Conservation (phyloP, 108 stramenopile species). For the Stephanodiscus minutulus region DNA sequence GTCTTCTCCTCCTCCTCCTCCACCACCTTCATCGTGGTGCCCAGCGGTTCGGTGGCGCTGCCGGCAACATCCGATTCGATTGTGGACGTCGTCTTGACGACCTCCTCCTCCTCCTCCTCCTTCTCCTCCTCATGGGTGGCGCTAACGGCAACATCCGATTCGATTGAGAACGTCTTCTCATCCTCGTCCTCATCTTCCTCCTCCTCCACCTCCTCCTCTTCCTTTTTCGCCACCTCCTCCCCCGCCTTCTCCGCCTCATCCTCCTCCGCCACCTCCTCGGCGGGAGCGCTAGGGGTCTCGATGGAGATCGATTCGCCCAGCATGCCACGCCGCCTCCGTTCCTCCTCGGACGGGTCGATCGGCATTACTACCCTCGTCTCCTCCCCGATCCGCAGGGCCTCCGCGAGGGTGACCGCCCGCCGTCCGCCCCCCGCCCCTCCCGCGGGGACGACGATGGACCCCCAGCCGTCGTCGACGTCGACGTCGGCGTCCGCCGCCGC, state of each 20-base stretch:
- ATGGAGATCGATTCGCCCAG: not conserved
- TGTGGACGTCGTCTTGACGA: not conserved
- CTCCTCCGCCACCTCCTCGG: not conserved
- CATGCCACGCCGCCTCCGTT: no score
- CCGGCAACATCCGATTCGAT: not conserved
- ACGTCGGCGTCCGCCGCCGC: not conserved
- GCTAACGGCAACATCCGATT: no score
- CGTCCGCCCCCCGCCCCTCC: not conserved
- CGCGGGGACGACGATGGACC: not conserved
- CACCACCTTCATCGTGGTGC: not conserved
- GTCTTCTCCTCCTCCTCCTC: not conserved
- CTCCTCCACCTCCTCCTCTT: not conserved
- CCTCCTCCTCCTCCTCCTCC: not conserved
- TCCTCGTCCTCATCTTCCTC: not conserved
- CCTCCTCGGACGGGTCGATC: no score
- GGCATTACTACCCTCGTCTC: not conserved
- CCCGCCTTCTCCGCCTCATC: no score
- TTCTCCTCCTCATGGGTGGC: no score
- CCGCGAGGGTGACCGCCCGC: not conserved
- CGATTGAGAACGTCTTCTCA: no score
- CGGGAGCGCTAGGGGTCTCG: not conserved
- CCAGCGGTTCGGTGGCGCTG: not conserved
- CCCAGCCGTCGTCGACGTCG: not conserved
- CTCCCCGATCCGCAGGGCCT: not conserved
- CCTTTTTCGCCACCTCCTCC: no score